Percentiles rank a stretch among this genome's conserved stretches.
Conservation (phyloP, 1,139 yeast genomes). For the Blastobotrys malaysiensis region DNA sequence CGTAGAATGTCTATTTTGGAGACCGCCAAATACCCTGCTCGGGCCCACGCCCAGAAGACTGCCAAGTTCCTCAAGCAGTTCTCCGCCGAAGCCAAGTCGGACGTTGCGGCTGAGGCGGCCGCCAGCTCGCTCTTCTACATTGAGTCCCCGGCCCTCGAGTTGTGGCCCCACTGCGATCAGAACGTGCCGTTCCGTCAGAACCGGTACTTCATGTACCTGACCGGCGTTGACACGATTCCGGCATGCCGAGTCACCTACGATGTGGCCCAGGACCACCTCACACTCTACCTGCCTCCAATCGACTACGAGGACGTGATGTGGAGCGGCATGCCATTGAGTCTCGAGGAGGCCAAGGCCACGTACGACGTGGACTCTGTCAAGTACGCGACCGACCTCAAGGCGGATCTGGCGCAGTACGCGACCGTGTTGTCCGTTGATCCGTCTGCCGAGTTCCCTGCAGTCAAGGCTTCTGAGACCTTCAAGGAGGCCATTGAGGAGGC, state of each 20-base stretch:
- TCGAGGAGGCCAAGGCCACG: slow-evolving; percentile 56
- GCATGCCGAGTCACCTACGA: slow-evolving; percentile 67
- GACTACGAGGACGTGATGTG: slow-evolving; percentile 92
- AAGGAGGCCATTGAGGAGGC: slow-evolving; percentile 76
- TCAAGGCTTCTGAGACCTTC: slow-evolving; percentile 22
- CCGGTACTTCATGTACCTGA: slow-evolving; percentile 78
- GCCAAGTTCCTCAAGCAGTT: slow-evolving; percentile 33
- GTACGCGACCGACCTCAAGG: slow-evolving; percentile 47
- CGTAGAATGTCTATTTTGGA: background rate
- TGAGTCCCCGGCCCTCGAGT: slow-evolving; percentile 59
- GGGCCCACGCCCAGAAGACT: slow-evolving; percentile 46
- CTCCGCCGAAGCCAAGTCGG: slow-evolving; percentile 17
- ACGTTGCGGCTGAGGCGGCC: slow-evolving; percentile 24
- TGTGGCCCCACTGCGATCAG: slow-evolving; percentile 77
- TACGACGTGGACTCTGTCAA: slow-evolving; percentile 81
- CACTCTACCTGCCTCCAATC: slow-evolving; percentile 72
- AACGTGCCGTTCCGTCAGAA: slow-evolving; percentile 78
- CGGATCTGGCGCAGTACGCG: slow-evolving; percentile 29
- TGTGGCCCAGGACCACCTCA: slow-evolving; percentile 48
- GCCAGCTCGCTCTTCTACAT: slow-evolving; percentile 42
- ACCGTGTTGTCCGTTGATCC: slow-evolving; percentile 39
- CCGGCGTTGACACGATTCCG: slow-evolving; percentile 73
- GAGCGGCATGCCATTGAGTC: slow-evolving; percentile 79
- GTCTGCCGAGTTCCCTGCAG: slow-evolving; percentile 24
- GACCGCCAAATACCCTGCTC: slow-evolving; percentile 48